Evolutionary conservation across 169 alveolate genomes (phyloP).

Genomic region (Plasmodium fragile): DNA sequence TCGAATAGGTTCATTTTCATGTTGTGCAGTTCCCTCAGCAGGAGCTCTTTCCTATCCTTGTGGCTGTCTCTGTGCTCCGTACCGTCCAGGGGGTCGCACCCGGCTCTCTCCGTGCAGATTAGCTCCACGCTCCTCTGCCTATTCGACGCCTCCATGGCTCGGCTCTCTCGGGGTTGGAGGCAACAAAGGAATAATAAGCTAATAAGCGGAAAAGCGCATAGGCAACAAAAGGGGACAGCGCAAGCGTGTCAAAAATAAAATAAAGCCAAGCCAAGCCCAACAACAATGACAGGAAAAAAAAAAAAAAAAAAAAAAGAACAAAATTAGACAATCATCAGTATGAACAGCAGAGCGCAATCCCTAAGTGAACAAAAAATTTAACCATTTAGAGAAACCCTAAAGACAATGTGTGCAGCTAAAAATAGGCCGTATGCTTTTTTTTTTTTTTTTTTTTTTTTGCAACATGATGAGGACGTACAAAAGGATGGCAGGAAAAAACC

Average conservation of each 20-base stretch:
- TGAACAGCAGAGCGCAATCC: background rate
- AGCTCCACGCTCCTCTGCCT: conserved; percentile 11
- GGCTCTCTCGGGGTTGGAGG: background rate
- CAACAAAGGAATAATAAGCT: background rate
- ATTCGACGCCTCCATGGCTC: background rate
- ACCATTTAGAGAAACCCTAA: background rate
- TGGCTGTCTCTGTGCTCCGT: background rate
- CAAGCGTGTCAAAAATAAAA: background rate
- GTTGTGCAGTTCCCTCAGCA: conserved; percentile 42
- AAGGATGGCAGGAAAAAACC: background rate
- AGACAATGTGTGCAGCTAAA: background rate
- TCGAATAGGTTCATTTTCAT: conserved; percentile 43
- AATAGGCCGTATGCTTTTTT: background rate
- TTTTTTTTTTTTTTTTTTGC: background rate
- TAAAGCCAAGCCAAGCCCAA: background rate
- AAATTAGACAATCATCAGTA: background rate
- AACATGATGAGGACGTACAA: background rate
- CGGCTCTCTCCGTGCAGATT: background rate
- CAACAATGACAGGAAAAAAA: background rate
- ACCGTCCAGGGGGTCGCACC: background rate
- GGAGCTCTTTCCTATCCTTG: conserved; percentile 3
- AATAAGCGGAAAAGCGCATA: background rate
- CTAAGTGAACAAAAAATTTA: background rate
- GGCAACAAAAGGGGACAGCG: background rate
- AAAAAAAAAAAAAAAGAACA: background rate